Evolutionary conservation across 2,329 filamentous ascomycete species (phyloP).

Genomic region (Hymenoscyphus fraxineus): DNA sequence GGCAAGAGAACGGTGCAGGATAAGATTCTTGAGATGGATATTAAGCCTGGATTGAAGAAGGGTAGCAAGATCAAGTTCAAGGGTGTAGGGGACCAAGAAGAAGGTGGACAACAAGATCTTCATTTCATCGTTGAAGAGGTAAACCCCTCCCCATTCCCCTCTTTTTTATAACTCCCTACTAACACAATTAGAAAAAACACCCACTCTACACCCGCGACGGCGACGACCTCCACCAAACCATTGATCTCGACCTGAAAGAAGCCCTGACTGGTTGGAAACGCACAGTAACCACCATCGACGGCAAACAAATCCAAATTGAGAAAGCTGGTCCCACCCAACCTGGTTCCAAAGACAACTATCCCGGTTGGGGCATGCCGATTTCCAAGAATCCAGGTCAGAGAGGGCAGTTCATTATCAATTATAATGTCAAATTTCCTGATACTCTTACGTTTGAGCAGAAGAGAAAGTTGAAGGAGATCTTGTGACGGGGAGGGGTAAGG

Average conservation of each 20-base stretch:
- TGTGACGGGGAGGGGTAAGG: slow-evolving; percentile 43
- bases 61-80: slow-evolving; percentile 98
- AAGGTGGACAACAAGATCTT: slow-evolving; percentile 90
- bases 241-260: slow-evolving; percentile 87
- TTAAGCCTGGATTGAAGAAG: slow-evolving; percentile 93
- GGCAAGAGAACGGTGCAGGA: slow-evolving; percentile 86
- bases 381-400: slow-evolving; percentile 82
- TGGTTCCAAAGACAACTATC: slow-evolving; percentile 76
- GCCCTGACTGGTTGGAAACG: slow-evolving; percentile 90
- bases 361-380: slow-evolving; percentile 87
- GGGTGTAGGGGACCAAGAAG: slow-evolving; percentile 95
- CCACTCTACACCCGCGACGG: slow-evolving; percentile 80
- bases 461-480: slow-evolving; percentile 71
- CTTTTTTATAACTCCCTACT: slow-evolving; percentile 39
- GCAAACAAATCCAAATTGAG: slow-evolving; percentile 74
- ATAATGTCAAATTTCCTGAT: slow-evolving; percentile 90
- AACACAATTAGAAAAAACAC: slow-evolving; percentile 68
- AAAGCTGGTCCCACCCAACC: slow-evolving; percentile 83
- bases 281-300: slow-evolving; percentile 91
- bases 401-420: slow-evolving; percentile 83
- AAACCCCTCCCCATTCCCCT: slow-evolving; percentile 40
- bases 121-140: slow-evolving; percentile 95
- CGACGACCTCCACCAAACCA: slow-evolving; percentile 75
- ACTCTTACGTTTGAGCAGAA: slow-evolving; percentile 76
- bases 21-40: slow-evolving; percentile 87